Evolutionary conservation across 169 alveolate genomes (phyloP).

Genomic region (Eimeria mitis): DNA sequence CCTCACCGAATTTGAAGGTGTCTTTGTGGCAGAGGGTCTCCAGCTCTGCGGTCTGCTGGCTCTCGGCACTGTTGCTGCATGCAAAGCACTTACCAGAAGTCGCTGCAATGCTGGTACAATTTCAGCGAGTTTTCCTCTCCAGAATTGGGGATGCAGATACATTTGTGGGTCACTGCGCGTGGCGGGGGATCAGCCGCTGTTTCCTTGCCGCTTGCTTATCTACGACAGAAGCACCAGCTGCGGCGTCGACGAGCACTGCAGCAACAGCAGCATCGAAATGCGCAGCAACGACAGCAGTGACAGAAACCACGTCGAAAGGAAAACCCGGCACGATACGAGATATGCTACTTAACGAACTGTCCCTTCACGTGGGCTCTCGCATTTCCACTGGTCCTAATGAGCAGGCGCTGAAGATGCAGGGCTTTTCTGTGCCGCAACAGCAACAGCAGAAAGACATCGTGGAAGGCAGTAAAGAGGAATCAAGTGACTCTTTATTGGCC

Average conservation of each 20-base stretch:
- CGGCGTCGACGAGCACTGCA: not conserved
- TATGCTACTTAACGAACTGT: constrained; percentile 39
- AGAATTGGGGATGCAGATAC: constrained; percentile 65
- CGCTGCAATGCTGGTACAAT: constrained; percentile 54
- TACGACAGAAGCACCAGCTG: not conserved
- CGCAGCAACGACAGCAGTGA: constrained; percentile 14
- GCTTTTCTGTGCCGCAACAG: constrained; percentile 42
- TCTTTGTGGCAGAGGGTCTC: constrained; percentile 48
- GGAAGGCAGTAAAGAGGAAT: not conserved
- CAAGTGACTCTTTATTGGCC: not conserved
- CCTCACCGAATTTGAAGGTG: constrained; percentile 18
- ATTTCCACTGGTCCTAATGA: constrained; percentile 47
- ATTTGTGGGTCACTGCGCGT: constrained; percentile 65
- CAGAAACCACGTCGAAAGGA: not conserved
- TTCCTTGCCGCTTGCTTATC: constrained; percentile 23
- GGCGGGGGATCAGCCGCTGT: constrained; percentile 71
- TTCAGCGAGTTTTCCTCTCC: constrained; percentile 53
- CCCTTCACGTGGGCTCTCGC: constrained; percentile 52
- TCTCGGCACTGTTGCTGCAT: constrained; percentile 61
- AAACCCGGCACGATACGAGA: not conserved
- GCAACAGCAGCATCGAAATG: not conserved
- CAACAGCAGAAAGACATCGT: constrained; percentile 2
- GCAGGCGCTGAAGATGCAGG: constrained; percentile 65
- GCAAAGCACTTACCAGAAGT: constrained; percentile 62
- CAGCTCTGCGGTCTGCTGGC: constrained; percentile 68